phyloP scores from a whole-genome alignment of 306 rosid species.

The Senna tora region DNA sequence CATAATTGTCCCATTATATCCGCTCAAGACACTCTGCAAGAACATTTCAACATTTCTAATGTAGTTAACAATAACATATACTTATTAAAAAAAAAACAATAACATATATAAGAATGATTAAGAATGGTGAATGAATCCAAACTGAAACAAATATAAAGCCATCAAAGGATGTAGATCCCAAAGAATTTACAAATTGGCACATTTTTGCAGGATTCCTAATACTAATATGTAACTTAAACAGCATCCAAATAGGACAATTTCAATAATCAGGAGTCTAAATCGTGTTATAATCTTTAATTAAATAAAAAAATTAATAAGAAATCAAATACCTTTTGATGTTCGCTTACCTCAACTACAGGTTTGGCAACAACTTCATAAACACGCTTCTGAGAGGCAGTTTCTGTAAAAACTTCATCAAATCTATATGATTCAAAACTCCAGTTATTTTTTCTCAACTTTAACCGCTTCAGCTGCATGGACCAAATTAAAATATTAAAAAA shows the following conservation, averaged over 20 bases:
- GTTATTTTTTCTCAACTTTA: constrained; percentile 68
- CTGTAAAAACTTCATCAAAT: constrained; percentile 70
- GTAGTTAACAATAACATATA: constrained; percentile 12
- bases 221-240: background rate
- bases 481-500: constrained; percentile 6
- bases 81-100: too few species aligned
- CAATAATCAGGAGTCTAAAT: background rate
- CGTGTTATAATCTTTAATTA: constrained; percentile 1
- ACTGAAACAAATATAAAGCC: background rate
- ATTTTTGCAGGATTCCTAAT: background rate
- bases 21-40: constrained; percentile 72
- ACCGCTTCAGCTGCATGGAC: constrained; percentile 57
- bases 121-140: background rate
- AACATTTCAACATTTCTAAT: constrained; percentile 25
- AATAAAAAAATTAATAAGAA: background rate
- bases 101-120: background rate
- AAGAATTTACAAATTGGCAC: background rate
- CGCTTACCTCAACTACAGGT: constrained; percentile 72
- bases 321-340: constrained; percentile 16
- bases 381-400: constrained; percentile 67
- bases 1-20: constrained; percentile 79
- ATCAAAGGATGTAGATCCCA: background rate
- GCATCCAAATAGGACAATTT: background rate
- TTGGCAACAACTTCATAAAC: constrained; percentile 71
- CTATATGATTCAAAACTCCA: constrained; percentile 70